Evolutionary conservation across 1,284 basidiomycete genomes (phyloP).

Genomic region (Microbotryum scabiosae): DNA sequence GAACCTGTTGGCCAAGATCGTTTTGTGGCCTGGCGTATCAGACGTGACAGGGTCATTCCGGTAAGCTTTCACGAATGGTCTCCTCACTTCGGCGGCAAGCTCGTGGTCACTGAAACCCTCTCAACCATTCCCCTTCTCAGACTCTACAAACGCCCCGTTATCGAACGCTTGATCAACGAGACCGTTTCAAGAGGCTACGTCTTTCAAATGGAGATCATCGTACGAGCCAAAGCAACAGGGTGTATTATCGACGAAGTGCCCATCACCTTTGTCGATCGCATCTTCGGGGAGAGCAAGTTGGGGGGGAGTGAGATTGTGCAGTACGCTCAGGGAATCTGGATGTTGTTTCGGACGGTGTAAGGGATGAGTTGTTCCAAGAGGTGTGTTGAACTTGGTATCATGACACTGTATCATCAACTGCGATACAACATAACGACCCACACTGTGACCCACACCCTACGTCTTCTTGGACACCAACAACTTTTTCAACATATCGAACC

Average conservation of each 20-base stretch:
- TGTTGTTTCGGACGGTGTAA: constrained; percentile 62
- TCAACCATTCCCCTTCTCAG: constrained; percentile 42
- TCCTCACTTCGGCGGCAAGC: not conserved
- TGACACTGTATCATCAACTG: constrained; percentile 12
- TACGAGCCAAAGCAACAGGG: constrained; percentile 68
- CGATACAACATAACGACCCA: not conserved
- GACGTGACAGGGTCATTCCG: constrained; percentile 81
- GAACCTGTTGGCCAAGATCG: constrained; percentile 74
- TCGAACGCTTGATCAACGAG: constrained; percentile 70
- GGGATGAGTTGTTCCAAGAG: not conserved
- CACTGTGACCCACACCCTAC: no score
- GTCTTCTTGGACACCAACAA: constrained; percentile 61
- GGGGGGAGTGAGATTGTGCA: constrained; percentile 78
- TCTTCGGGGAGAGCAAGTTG: constrained; percentile 85
- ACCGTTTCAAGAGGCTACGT: constrained; percentile 83
- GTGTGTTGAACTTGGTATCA: not conserved
- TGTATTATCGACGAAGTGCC: constrained; percentile 82
- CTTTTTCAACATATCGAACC: constrained; percentile 89
- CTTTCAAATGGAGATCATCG: constrained; percentile 97
- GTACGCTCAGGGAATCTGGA: constrained; percentile 80
- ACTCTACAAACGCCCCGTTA: constrained; percentile 65
- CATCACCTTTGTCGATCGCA: constrained; percentile 85
- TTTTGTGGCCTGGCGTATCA: constrained; percentile 70
- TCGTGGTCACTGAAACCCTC: not conserved
- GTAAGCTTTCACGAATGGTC: constrained; percentile 43